phyloP scores from a whole-genome alignment of 352 stramenopile species.

The Halophytophthora polymorphica region DNA sequence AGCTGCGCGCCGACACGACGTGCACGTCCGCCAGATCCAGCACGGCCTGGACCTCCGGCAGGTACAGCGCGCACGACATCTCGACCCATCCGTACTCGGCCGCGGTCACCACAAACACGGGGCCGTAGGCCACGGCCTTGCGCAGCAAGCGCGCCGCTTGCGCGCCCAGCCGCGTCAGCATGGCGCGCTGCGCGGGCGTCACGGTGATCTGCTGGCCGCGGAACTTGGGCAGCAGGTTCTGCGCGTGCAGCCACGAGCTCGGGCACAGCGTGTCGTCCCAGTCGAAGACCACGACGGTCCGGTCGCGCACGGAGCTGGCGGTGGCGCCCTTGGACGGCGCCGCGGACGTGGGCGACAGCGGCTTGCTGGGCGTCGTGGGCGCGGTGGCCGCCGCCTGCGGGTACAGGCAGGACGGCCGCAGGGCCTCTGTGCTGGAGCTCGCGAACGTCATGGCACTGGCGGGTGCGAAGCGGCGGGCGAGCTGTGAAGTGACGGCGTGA shows the following conservation, averaged over 20 bases:
- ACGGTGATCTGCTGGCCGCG: constrained; percentile 69
- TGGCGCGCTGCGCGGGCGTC: constrained; percentile 48
- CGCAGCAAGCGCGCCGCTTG: constrained; percentile 62
- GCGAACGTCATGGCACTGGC: constrained; percentile 34
- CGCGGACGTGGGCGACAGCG: constrained; percentile 12
- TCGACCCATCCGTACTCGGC: constrained; percentile 85
- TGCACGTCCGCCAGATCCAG: constrained; percentile 77
- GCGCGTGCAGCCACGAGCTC: constrained; percentile 78
- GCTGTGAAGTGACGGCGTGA: not conserved
- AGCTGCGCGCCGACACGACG: constrained; percentile 81
- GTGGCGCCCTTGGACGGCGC: constrained; percentile 5
- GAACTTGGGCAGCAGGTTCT: constrained; percentile 79
- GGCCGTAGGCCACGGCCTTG: constrained; percentile 74
- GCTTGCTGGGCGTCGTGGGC: no score
- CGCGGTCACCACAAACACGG: constrained; percentile 84
- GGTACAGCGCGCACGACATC: constrained; percentile 74
- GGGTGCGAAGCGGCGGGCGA: not conserved
- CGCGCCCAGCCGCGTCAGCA: constrained; percentile 54
- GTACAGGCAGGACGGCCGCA: constrained; percentile 19
- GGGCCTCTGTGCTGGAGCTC: constrained; percentile 41
- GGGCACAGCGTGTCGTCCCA: constrained; percentile 89
- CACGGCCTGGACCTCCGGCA: constrained; percentile 61
- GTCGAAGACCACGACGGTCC: constrained; percentile 85
- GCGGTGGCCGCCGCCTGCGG: no score
- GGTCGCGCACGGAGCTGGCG: constrained; percentile 45